These are phyloP conservation scores for Gamsiella multidivaricata DNA, from an alignment of 192 early-diverging fungal species.

Conservation along the genomic window DNA sequence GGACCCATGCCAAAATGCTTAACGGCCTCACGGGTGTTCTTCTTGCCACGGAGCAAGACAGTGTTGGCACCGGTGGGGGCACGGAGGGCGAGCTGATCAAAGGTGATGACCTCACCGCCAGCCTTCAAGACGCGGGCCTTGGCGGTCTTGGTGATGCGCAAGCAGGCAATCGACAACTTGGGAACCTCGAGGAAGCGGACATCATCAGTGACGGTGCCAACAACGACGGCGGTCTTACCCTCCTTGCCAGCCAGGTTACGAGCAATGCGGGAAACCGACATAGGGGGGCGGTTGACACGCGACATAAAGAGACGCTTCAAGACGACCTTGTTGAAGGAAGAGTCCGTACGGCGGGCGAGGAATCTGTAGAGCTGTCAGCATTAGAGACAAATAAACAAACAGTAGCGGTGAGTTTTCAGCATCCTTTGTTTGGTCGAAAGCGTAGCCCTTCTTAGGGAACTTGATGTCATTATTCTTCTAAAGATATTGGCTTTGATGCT, in stretches of 20 bases:
- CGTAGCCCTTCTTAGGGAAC: no score
- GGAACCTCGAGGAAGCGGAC: constrained; percentile 87
- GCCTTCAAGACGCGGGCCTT: constrained; percentile 98
- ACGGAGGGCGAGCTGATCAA: constrained; percentile 99
- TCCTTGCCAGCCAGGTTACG: constrained; percentile 77
- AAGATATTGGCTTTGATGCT: no score
- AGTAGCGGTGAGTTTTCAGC: constrained; percentile 14
- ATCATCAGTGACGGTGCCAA: constrained; percentile 98
- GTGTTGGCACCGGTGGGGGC: constrained; percentile 97
- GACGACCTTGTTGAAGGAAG: constrained; percentile 99
- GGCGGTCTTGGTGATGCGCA: constrained; percentile 95
- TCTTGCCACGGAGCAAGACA: constrained; percentile 94
- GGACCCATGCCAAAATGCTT: constrained; percentile 95
- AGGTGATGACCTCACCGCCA: constrained; percentile 97
- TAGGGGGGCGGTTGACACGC: constrained; percentile 94
- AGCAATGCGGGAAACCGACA: constrained; percentile 91
- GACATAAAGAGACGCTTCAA: constrained; percentile 99
- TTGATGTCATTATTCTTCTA: no score
- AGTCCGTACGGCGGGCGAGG: constrained; percentile 98
- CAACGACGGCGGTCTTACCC: constrained; percentile 92
- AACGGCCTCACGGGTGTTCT: constrained; percentile 95
- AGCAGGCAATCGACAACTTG: constrained; percentile 96
- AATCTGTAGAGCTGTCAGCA: constrained; percentile 90
- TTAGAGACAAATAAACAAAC: background rate
- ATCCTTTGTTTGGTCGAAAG: no score